Base-by-base conservation (phyloP, 345 rosid species). In the Noccaea bulbosa region DNA sequence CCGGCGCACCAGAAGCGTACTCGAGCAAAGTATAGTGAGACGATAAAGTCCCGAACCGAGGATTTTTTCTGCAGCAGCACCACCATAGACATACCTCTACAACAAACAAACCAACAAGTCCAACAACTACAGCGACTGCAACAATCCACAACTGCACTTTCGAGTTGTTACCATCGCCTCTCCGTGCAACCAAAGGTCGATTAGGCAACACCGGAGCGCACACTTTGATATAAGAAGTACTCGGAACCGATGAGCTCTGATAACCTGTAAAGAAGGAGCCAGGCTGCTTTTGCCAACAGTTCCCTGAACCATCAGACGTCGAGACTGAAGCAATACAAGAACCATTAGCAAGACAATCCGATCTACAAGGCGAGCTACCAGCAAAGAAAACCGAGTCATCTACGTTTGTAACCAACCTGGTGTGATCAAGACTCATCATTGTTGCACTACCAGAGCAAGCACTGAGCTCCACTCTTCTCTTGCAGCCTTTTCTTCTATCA, bases 1-100 rank as follows among this genome's bases (percentile, higher is more conserved):
- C 74, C 0, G 85, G 92, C 30, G 84, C 85, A 62, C 84, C 84
- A 10, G 88, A 89, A 14, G 92, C 88, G 58, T 85, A 85, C 62
- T 83, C 88, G 43, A 84, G 80, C 67, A 85, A 65, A 30, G 75
- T 55, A 49, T 85, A 87, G 51, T 81, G 79, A 69, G 82, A 74
- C 15, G 86, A 81, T 5, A 79, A 59, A 50, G 75, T 53, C 8
- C 80, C 82, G 63, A 82, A 79, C 41, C 62, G 74, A 32, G 72
- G 61, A 55, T 78, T 70, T 6, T 81, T 73, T 72, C 73, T 72
- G 37, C 79, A 79, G 53, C 82, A 86, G n/a, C 79, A 82, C 74
- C 84, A 82, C 91, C 90, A 86, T 5, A 82, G 62, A 30, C 87
- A 63, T 56, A 78, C 74, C 35, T 69, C 78, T 7, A 80, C n/a